A percentile compares a stretch with the other conserved stretches of the same genome.
phyloP scores from a whole-genome alignment of 805 yeast species.

The Kodamaea hsintzibuensis region DNA sequence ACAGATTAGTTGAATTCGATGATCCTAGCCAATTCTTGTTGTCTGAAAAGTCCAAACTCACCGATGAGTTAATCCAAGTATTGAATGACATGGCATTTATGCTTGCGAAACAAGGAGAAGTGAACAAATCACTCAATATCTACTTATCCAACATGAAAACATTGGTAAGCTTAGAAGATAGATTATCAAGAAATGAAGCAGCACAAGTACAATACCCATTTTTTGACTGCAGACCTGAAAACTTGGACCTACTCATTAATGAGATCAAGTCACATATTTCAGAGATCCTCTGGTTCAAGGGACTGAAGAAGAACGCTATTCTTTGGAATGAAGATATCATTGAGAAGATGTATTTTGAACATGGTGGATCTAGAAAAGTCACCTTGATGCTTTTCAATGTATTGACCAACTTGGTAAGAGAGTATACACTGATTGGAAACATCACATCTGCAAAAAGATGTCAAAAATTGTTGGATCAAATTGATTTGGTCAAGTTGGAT shows the following conservation, averaged over 20 bases:
- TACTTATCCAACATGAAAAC: constrained; percentile 36
- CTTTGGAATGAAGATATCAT: constrained; percentile 45
- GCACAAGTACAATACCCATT: constrained; percentile 36
- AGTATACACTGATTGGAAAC: constrained; percentile 33
- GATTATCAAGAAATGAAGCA: constrained; percentile 16
- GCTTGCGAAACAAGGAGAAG: constrained; percentile 22
- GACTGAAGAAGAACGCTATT: constrained; percentile 38
- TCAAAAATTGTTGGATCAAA: constrained; percentile 22
- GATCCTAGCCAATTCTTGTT: constrained; percentile 26
- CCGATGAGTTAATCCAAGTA: constrained; percentile 38
- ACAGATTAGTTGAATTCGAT: constrained; percentile 22
- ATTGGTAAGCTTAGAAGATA: constrained; percentile 21
- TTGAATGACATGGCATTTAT: constrained; percentile 37
- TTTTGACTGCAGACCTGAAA: constrained; percentile 33
- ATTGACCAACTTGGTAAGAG: constrained; percentile 30
- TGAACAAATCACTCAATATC: constrained; percentile 33
- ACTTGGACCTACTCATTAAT: constrained; percentile 28
- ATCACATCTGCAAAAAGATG: constrained; percentile 27
- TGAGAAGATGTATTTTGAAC: constrained; percentile 34
- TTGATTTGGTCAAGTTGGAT: constrained; percentile 25
- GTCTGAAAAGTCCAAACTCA: constrained; percentile 26
- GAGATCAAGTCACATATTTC: constrained; percentile 40
- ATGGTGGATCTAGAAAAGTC: constrained; percentile 25
- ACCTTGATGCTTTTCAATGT: constrained; percentile 32
- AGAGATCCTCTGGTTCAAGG: constrained; percentile 44